Evolutionary conservation across 768 basidiomycete species (phyloP).

Genomic region (Lactarius sp.): DNA sequence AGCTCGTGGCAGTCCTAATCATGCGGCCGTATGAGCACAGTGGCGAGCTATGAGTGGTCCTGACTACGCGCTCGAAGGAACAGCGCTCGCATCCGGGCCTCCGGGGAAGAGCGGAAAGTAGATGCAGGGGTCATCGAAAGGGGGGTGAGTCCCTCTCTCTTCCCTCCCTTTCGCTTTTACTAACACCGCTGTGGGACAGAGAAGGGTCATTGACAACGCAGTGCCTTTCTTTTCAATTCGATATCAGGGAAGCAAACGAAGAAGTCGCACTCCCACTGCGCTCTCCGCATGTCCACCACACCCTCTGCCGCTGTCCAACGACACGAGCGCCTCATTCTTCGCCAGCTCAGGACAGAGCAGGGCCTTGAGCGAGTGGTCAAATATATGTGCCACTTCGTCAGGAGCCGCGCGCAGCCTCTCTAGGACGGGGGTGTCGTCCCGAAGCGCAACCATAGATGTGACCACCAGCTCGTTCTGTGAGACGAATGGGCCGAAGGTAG

Average conservation of each 20-base stretch:
- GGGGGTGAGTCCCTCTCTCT: constrained; percentile 52
- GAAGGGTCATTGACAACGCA: no score
- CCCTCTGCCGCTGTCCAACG: constrained; percentile 54
- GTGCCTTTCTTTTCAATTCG: background rate
- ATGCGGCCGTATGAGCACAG: constrained; percentile 72
- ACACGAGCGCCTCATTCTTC: constrained; percentile 58
- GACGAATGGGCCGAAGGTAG: no score
- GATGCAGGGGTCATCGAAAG: constrained; percentile 63
- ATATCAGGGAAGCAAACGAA: constrained; percentile 83
- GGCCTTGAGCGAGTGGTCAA: constrained; percentile 73
- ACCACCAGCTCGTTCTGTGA: no score
- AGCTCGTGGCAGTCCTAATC: constrained; percentile 48
- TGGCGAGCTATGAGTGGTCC: constrained; percentile 63
- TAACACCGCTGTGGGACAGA: background rate
- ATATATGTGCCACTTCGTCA: constrained; percentile 75
- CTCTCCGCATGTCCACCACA: constrained; percentile 53
- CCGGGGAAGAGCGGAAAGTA: constrained; percentile 74
- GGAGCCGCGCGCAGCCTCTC: constrained; percentile 45
- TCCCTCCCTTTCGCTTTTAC: background rate
- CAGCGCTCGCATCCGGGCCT: constrained; percentile 75
- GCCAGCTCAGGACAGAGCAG: constrained; percentile 49
- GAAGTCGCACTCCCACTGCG: no score
- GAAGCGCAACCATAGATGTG: constrained; percentile 79
- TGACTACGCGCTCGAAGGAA: constrained; percentile 80
- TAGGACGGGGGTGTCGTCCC: constrained; percentile 40